These are phyloP conservation scores for Tetrapyrgos nigripes DNA, from an alignment of 1,284 basidiomycete genomes.

Conservation along the genomic window DNA sequence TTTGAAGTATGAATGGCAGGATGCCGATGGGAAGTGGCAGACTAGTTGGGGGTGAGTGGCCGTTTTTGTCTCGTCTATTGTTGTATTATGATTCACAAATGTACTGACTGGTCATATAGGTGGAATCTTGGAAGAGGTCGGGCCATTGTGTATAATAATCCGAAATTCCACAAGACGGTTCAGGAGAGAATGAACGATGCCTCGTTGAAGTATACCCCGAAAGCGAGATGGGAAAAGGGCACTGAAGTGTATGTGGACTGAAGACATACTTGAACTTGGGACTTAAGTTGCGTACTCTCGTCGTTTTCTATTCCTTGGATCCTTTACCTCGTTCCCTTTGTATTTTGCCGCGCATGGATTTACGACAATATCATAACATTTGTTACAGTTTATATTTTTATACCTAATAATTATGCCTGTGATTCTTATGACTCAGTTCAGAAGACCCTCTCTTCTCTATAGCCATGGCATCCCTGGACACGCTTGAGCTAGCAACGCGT, in stretches of 20 bases:
- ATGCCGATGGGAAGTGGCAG: slow-evolving; percentile 47
- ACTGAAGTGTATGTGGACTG: slow-evolving; percentile 16
- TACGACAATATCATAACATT: too few species aligned
- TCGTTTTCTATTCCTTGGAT: too few species aligned
- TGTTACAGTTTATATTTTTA: too few species aligned
- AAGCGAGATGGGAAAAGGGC: slow-evolving; percentile 16
- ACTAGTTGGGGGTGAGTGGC: slow-evolving; percentile 39
- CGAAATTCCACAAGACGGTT: slow-evolving; percentile 19
- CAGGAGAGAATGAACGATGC: slow-evolving; percentile 11
- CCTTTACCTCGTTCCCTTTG: too few species aligned
- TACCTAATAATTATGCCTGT: too few species aligned
- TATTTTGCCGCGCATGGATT: too few species aligned
- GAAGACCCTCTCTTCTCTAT: too few species aligned
- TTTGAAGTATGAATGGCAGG: slow-evolving; percentile 47
- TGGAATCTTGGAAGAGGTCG: slow-evolving; percentile 17
- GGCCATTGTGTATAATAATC: slow-evolving; percentile 8
- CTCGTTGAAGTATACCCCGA: slow-evolving; percentile 13
- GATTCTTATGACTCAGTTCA: too few species aligned
- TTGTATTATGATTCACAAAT: not conserved
- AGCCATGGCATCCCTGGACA: not conserved
- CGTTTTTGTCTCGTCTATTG: not conserved
- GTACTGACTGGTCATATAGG: not conserved
- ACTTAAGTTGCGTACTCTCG: too few species aligned
- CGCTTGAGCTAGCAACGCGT: slow-evolving; percentile 23
- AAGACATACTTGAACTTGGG: not conserved